phyloP scores from a whole-genome alignment of 2,329 filamentous ascomycete species.

The Neonectria punicea region DNA sequence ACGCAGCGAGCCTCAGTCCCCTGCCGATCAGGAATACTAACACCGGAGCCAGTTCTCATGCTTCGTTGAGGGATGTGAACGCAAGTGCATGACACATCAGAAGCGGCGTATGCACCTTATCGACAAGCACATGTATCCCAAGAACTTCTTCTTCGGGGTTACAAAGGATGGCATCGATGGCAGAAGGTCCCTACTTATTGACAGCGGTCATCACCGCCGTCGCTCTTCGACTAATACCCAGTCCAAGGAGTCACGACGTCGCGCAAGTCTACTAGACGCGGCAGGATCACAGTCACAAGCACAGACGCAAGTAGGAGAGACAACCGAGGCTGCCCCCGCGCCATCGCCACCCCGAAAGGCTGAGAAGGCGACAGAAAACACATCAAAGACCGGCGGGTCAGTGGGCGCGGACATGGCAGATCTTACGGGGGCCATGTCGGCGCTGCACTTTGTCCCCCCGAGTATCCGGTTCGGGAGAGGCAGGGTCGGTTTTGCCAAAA shows the following conservation, averaged over 20 bases:
- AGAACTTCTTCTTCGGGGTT: conserved; percentile 87
- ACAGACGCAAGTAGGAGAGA: conserved; percentile 16
- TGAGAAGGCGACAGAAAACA: conserved; percentile 27
- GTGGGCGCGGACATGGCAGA: conserved; percentile 69
- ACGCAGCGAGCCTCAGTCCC: conserved; percentile 47
- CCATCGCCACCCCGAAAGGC: conserved; percentile 25
- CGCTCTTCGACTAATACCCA: conserved; percentile 57
- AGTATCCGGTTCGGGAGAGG: conserved; percentile 73
- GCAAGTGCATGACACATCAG: conserved; percentile 82
- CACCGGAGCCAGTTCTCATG: conserved; percentile 74
- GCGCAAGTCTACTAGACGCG: conserved; percentile 47
- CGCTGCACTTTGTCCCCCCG: conserved; percentile 75
- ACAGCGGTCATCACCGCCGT: conserved; percentile 60
- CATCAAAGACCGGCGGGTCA: conserved; percentile 28
- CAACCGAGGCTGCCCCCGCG: conserved; percentile 30
- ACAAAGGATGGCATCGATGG: conserved; percentile 92
- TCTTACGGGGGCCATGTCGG: conserved; percentile 74
- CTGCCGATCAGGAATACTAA: conserved; percentile 21
- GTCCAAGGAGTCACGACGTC: conserved; percentile 48
- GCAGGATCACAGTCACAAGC: conserved; percentile 30
- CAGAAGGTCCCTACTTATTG: conserved; percentile 79
- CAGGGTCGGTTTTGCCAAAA: conserved; percentile 63
- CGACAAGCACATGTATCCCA: conserved; percentile 93
- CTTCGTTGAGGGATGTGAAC: conserved; percentile 89
- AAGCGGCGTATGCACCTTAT: conserved; percentile 91